Evolutionary conservation across 2,329 filamentous ascomycete species (phyloP).

Genomic region (Colletotrichum cordylinicola): DNA sequence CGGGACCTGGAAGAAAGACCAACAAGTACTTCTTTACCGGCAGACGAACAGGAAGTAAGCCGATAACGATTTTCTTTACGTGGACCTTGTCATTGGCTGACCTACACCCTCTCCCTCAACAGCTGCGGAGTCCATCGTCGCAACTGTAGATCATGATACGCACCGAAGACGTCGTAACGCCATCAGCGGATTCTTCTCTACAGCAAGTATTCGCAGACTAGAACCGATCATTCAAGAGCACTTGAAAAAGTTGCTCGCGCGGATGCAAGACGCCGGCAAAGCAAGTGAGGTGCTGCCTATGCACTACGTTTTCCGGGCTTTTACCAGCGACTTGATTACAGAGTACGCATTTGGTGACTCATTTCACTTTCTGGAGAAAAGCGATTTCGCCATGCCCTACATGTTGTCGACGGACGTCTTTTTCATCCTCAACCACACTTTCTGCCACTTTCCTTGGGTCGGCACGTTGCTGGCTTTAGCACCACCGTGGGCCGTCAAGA

Average conservation of each 20-base stretch:
- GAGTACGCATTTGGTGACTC: background rate
- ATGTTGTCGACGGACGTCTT: background rate
- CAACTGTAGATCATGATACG: background rate
- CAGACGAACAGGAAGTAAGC: background rate
- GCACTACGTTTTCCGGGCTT: background rate
- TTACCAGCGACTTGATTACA: background rate
- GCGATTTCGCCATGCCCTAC: background rate
- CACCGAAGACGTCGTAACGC: conserved; percentile 46
- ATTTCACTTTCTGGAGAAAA: background rate
- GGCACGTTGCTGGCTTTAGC: background rate
- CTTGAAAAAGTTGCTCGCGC: background rate
- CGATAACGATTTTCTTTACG: background rate
- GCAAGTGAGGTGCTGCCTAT: background rate
- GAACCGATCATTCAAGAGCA: background rate
- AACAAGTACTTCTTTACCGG: conserved; percentile 39
- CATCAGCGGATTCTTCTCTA: conserved; percentile 40
- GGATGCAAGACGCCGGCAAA: background rate
- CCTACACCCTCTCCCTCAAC: conserved; percentile 33
- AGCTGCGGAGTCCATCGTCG: conserved; percentile 27
- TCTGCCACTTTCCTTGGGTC: background rate
- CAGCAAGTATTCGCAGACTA: background rate
- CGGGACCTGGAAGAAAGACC: conserved; percentile 25
- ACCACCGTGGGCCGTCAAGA: background rate
- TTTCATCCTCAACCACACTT: background rate
- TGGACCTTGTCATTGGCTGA: background rate